These are phyloP conservation scores for Pseudonitzschia multiseries DNA, from an alignment of 108 stramenopile genomes.

Conservation along the genomic window DNA sequence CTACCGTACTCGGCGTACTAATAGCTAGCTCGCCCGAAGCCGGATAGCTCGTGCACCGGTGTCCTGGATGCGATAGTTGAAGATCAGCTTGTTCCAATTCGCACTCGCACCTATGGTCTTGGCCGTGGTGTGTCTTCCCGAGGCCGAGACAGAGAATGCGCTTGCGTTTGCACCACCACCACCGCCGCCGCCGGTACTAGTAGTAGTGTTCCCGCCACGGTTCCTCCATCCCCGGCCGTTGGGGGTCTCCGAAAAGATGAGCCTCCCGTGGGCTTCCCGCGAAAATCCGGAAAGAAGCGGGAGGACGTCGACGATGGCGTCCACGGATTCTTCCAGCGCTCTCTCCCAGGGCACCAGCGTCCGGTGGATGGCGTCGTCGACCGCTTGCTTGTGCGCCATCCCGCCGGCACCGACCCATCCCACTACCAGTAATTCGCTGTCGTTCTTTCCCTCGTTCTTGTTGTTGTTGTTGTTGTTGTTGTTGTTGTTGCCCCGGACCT, in stretches of 20 bases:
- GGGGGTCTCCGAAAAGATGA: constrained; percentile 48
- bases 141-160: not conserved
- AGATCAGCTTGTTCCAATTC: constrained; percentile 34
- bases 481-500: constrained; percentile 2
- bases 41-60: constrained; percentile 40
- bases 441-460: constrained; percentile 20
- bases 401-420: constrained; percentile 62
- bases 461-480: too few relatives aligned
- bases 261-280: constrained; percentile 75
- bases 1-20: too few relatives aligned
- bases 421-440: too few relatives aligned
- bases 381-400: constrained; percentile 12
- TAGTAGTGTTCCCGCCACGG: not conserved
- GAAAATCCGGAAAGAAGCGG: constrained; percentile 77
- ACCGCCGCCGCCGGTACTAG: too few relatives aligned
- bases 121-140: not conserved
- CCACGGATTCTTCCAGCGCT: constrained; percentile 59
- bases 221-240: constrained; percentile 36
- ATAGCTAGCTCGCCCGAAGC: constrained; percentile 15
- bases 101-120: not conserved
- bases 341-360: constrained; percentile 50
- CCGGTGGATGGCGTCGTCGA: constrained; percentile 1
- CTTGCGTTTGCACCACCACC: not conserved
- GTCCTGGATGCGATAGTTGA: constrained; percentile 49
- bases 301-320: constrained; percentile 80